Percentiles rank a stretch among this genome's conserved stretches.
Evolutionary conservation across 176 grass and related monocot species (phyloP).

Genomic region (Carex kokanica): DNA sequence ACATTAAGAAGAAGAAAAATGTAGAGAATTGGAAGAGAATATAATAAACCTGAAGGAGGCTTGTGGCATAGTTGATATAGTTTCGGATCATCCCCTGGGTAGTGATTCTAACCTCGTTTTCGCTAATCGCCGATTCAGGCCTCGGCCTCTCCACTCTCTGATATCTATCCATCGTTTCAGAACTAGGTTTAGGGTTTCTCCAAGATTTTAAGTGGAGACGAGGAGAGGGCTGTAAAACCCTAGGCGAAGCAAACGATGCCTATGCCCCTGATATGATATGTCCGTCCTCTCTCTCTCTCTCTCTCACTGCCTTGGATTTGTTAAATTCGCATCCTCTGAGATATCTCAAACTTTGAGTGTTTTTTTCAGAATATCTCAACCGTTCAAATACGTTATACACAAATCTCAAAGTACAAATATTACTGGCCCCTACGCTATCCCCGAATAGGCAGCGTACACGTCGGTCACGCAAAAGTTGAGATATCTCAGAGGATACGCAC

Average conservation of each 20-base stretch:
- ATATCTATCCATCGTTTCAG: slow-evolving; percentile 74
- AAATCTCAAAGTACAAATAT: too few relatives aligned
- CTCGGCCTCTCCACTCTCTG: slow-evolving; percentile 83
- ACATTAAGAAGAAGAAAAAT: neutral
- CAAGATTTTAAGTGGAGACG: neutral
- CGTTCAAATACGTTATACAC: too few relatives aligned
- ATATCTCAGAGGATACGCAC: too few relatives aligned
- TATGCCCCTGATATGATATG: neutral
- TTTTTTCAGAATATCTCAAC: too few relatives aligned
- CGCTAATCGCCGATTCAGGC: slow-evolving; percentile 68
- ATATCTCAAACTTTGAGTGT: too few relatives aligned
- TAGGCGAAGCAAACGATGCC: slow-evolving; percentile 45
- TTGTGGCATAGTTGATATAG: slow-evolving; percentile 45
- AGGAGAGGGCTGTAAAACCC: slow-evolving; percentile 60
- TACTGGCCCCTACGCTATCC: too few relatives aligned
- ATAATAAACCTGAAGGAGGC: slow-evolving; percentile 34
- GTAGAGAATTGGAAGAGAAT: neutral
- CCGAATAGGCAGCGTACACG: too few relatives aligned
- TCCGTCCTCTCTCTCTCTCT: neutral
- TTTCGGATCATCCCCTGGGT: slow-evolving; percentile 38
- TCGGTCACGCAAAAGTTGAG: too few relatives aligned
- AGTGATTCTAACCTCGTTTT: slow-evolving; percentile 97
- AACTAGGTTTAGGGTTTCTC: slow-evolving; percentile 35
- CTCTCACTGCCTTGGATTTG: neutral
- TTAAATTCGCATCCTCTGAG: too few relatives aligned